Conservation (phyloP, 257 asterid species). For the Solanum habrochaites region DNA sequence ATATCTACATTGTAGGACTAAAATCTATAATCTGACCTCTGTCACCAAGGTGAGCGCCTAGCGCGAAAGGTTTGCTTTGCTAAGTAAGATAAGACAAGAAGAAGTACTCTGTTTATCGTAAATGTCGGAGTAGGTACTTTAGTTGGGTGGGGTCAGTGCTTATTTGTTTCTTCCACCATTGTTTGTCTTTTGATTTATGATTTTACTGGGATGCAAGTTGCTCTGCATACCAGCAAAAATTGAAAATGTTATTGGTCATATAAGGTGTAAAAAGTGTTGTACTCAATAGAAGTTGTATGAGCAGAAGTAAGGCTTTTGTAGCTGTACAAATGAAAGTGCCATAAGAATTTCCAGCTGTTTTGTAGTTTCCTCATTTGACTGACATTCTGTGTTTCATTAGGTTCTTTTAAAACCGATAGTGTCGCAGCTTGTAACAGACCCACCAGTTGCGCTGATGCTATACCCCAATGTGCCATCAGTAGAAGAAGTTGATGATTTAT, state of each 20-base stretch:
- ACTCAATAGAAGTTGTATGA: background rate
- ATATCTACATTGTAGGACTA: background rate
- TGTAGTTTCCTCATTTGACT: background rate
- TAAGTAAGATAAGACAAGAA: too few species aligned
- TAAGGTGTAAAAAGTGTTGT: background rate
- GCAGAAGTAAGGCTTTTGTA: background rate
- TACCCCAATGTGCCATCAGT: slow-evolving; percentile 48
- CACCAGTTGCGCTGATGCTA: slow-evolving; percentile 43
- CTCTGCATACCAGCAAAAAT: background rate
- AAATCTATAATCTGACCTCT: background rate
- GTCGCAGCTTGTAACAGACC: slow-evolving; percentile 61
- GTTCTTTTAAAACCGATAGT: slow-evolving; percentile 77
- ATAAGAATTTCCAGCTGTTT: background rate
- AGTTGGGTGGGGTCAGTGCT: background rate
- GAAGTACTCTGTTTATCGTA: background rate
- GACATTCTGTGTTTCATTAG: slow-evolving; percentile 26
- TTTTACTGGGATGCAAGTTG: background rate
- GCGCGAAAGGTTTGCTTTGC: too few species aligned
- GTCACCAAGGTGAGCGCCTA: background rate
- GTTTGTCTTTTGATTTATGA: background rate
- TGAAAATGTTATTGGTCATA: background rate
- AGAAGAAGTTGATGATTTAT: slow-evolving; percentile 56
- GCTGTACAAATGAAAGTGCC: background rate
- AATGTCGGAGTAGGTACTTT: background rate
- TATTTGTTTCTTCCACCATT: background rate